Conservation (phyloP, 108 stramenopile genomes). For the Stephanodiscus triporus region DNA sequence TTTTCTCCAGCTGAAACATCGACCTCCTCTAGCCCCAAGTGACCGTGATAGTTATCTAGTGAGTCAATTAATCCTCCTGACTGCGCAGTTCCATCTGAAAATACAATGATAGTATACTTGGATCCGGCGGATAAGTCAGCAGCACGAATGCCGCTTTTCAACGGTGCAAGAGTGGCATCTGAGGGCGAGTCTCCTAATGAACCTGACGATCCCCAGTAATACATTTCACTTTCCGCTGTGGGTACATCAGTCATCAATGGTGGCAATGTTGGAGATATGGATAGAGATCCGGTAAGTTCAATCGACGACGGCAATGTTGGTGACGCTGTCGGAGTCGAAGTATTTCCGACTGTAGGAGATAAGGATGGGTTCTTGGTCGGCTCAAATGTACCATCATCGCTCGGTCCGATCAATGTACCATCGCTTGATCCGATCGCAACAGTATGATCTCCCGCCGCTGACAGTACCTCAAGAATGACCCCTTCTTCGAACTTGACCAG, state of each 20-base stretch:
- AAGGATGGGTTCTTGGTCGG: slow-evolving; percentile 9
- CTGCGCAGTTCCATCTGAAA: slow-evolving; percentile 41
- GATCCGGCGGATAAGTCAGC: slow-evolving; percentile 43
- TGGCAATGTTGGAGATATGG: slow-evolving; percentile 3
- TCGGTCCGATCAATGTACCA: slow-evolving; percentile 17
- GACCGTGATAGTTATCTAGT: slow-evolving; percentile 45
- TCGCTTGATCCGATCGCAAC: slow-evolving; percentile 19
- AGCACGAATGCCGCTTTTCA: slow-evolving; percentile 11
- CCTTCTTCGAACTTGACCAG: slow-evolving; percentile 18
- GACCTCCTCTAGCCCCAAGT: slow-evolving; percentile 27
- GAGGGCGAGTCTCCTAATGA: slow-evolving; percentile 29
- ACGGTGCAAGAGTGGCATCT: slow-evolving; percentile 17
- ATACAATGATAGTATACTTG: slow-evolving; percentile 37
- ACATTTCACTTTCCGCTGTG: slow-evolving; percentile 14
- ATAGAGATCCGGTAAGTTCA: not conserved
- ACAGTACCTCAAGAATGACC: slow-evolving; percentile 18
- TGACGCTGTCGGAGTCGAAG: slow-evolving; percentile 5
- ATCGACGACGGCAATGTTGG: not conserved
- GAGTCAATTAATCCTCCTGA: slow-evolving; percentile 47
- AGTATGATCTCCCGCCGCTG: slow-evolving; percentile 47
- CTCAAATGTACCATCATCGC: slow-evolving; percentile 15
- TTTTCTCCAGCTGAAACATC: slow-evolving; percentile 29
- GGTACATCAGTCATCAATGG: not conserved
- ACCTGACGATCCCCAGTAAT: slow-evolving; percentile 44
- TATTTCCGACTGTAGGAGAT: not conserved